A percentile compares a stretch with the other conserved stretches of the same genome.
phyloP scores from a whole-genome alignment of 2,329 filamentous ascomycete genomes.

The Ophiostoma angusticollis region DNA sequence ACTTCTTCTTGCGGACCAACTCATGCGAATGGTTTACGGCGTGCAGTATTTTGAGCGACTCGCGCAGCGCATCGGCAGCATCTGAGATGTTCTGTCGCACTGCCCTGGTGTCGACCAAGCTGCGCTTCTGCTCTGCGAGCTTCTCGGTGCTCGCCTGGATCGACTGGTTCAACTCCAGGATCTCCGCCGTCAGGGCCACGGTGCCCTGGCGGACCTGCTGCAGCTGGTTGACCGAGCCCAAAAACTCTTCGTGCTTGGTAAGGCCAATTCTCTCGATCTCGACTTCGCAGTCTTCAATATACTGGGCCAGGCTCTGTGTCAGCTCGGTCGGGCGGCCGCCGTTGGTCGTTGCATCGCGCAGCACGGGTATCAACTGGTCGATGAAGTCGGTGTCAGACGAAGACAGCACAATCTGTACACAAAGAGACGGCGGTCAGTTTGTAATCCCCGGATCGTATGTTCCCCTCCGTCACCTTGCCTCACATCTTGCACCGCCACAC shows the following conservation, averaged over 20 bases:
- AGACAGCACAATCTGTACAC: constrained; percentile 76
- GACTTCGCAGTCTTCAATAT: constrained; percentile 72
- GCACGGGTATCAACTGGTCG: constrained; percentile 85
- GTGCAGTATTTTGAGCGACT: constrained; percentile 82
- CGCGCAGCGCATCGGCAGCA: constrained; percentile 73
- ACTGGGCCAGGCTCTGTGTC: constrained; percentile 64
- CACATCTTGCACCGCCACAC: constrained; percentile 17
- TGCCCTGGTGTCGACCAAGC: constrained; percentile 79
- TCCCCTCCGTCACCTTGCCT: too few species aligned
- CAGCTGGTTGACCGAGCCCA: constrained; percentile 86
- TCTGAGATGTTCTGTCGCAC: constrained; percentile 95
- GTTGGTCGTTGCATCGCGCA: constrained; percentile 75
- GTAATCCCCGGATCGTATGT: too few species aligned
- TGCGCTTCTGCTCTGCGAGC: constrained; percentile 86
- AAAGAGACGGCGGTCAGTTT: background rate
- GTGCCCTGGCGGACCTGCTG: constrained; percentile 85
- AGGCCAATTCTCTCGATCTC: constrained; percentile 93
- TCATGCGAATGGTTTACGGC: constrained; percentile 93
- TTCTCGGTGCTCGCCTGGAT: constrained; percentile 93
- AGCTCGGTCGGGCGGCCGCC: constrained; percentile 62
- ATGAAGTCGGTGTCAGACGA: constrained; percentile 88
- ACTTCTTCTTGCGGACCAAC: constrained; percentile 79
- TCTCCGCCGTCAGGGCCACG: constrained; percentile 76
- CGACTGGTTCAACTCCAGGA: constrained; percentile 81
- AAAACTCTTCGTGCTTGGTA: constrained; percentile 93